Conservation (phyloP, 1,284 basidiomycete species). For the Pisolithus thermaeus region DNA sequence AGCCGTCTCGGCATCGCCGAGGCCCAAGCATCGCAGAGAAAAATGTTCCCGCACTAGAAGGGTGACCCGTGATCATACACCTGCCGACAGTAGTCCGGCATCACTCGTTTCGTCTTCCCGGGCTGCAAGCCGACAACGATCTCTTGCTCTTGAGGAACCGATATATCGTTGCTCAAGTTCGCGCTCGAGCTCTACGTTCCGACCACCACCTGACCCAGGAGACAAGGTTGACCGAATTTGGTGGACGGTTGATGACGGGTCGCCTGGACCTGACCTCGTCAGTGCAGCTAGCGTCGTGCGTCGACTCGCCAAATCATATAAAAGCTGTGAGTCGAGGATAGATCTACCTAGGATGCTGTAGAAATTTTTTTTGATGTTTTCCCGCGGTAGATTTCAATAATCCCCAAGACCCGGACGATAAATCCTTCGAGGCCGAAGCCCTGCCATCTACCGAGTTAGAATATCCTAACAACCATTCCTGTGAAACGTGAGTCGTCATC, state of each 20-base stretch:
- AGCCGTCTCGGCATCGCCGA: constrained; percentile 1
- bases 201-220: constrained; percentile 1
- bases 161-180: constrained; percentile 29
- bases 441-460: constrained; percentile 62
- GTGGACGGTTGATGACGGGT: constrained; percentile 46
- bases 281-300: constrained; percentile 59
- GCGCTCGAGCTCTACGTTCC: constrained; percentile 31
- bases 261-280: constrained; percentile 43
- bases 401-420: constrained; percentile 51
- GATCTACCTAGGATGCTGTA: background rate
- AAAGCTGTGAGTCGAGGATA: constrained; percentile 45
- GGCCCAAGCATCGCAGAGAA: background rate
- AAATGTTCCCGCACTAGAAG: constrained; percentile 19
- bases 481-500: constrained; percentile 42
- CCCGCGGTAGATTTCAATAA: constrained; percentile 55
- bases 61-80: constrained; percentile 18
- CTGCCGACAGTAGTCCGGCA: constrained; percentile 1
- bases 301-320: constrained; percentile 57
- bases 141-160: constrained; percentile 23
- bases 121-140: constrained; percentile 19
- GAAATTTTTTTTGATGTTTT: constrained; percentile 1
- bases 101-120: constrained; percentile 19
- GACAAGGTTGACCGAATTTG: constrained; percentile 32
- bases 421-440: constrained; percentile 50
- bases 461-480: constrained; percentile 61